Base-by-base conservation (phyloP, 257 asterid species). In the Gynochthodes officinalis region DNA sequence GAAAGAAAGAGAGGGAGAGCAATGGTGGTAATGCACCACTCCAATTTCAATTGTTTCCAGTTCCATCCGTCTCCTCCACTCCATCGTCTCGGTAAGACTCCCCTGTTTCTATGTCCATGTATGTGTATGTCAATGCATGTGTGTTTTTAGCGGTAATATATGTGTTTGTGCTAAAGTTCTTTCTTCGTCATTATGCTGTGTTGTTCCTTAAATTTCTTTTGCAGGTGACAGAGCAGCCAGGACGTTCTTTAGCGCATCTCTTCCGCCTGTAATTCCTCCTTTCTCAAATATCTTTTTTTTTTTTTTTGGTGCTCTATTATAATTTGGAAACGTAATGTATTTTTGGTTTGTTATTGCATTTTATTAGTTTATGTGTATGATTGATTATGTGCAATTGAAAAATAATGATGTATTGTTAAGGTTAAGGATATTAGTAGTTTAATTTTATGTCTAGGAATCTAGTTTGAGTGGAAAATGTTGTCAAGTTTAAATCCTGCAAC, bases 21-120 rank as follows among this genome's bases (percentile, higher is more conserved):
- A 60, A 74, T 78, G 81, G 81, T 72, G 64, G 74, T 65, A 18
- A 68, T 78, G 0, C 16, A 28, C 50, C 72, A 57, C 52, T 70
- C 61, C 12, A 78, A 39, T 7, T 78, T 74, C 64, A 62, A 69
- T 65, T 32, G 28, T 58, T 69, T 78, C 57, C 69, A 53, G 58
- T 27, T 46, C 50, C 74, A 71, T 42, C 59, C 50, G 25, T 70
- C 76, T 0, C 73, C 27, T 48, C 67, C 75, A 10, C 67, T 73
- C 60, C 78, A 19, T 64, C 76, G 23, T 61, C 73, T 39, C 70
- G 53, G 81, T 76, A 67, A 67, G 48, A 25, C 40, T 43, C 59
- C 44, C 27, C 23, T 19, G 15, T 11, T 2, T 48, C 35, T 19
- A 13, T 25, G 52, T 8, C 39, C 39, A 27, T 58, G 42, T n/a